phyloP scores from a whole-genome alignment of 1,139 yeast genomes.

The Spathaspora sp. region DNA sequence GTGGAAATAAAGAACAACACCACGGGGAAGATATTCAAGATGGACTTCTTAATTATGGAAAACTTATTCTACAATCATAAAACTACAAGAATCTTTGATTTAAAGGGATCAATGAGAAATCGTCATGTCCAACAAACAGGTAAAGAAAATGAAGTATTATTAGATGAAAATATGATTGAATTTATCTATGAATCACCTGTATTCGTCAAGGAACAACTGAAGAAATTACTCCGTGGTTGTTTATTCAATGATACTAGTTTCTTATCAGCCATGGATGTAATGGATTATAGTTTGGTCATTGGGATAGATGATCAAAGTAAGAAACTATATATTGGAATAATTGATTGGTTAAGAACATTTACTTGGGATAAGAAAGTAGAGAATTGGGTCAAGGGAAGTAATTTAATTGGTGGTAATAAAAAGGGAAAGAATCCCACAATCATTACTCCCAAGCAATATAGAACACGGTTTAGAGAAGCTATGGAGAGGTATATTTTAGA shows the following conservation, averaged over 20 bases:
- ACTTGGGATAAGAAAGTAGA: constrained; percentile 99
- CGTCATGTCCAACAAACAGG: constrained; percentile 97
- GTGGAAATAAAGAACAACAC: constrained; percentile 79
- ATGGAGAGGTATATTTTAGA: constrained; percentile 94
- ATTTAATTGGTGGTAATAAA: constrained; percentile 73
- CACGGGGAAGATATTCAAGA: constrained; percentile 73
- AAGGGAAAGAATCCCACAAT: constrained; percentile 95
- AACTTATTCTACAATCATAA: constrained; percentile 84
- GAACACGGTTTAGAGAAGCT: constrained; percentile 92
- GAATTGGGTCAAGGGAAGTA: constrained; percentile 95
- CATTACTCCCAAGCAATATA: constrained; percentile 93
- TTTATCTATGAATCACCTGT: constrained; percentile 94
- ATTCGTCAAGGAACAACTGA: constrained; percentile 90
- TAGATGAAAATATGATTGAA: constrained; percentile 98
- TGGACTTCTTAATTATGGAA: constrained; percentile 96
- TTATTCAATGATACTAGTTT: constrained; percentile 93
- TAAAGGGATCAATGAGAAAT: constrained; percentile 97
- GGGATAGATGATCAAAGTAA: constrained; percentile 72
- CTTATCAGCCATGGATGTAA: constrained; percentile 94
- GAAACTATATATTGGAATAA: constrained; percentile 85
- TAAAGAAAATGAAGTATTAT: constrained; percentile 85
- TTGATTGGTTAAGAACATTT: constrained; percentile 91
- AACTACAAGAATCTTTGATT: constrained; percentile 85
- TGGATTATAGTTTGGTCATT: constrained; percentile 95
- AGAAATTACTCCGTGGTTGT: constrained; percentile 79